A percentile compares a stretch with the other conserved stretches of the same genome.
These are phyloP conservation scores for Eleusine indica DNA, from an alignment of 176 grass and related monocot genomes.

Conservation along the genomic window DNA sequence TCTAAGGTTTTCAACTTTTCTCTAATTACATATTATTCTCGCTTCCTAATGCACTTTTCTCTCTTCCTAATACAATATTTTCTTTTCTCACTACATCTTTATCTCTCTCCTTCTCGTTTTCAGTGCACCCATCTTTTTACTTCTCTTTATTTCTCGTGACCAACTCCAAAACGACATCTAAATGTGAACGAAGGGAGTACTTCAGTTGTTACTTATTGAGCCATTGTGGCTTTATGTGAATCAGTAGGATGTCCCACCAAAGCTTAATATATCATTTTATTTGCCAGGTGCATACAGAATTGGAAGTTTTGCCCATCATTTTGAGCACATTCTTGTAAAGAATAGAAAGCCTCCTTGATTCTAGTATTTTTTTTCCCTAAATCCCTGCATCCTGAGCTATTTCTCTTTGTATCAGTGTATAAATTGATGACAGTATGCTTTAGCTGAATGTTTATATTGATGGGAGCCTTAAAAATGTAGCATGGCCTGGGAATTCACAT, in stretches of 20 bases:
- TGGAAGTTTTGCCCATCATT: neutral
- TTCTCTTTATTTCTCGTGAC: too few relatives aligned
- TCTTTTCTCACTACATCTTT: too few relatives aligned
- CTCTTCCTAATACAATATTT: too few relatives aligned
- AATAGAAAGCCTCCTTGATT: neutral
- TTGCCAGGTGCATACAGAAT: slow-evolving; percentile 12
- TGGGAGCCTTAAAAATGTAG: neutral
- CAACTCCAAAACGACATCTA: too few relatives aligned
- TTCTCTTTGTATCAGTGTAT: neutral
- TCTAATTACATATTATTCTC: too few relatives aligned
- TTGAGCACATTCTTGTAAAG: neutral
- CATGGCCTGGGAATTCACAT: neutral
- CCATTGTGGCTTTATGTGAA: neutral
- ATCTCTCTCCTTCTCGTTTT: too few relatives aligned
- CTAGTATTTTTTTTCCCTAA: neutral
- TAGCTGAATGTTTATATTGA: neutral
- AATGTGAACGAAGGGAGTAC: too few relatives aligned
- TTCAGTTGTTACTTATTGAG: neutral
- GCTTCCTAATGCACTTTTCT: too few relatives aligned
- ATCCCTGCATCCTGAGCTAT: neutral
- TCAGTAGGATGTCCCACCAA: neutral
- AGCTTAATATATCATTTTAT: neutral
- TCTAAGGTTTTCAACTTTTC: too few relatives aligned
- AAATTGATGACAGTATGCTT: neutral
- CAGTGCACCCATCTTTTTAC: too few relatives aligned